Conservation (phyloP, 176 grass and related monocot genomes). For the Triticum timopheevii region DNA sequence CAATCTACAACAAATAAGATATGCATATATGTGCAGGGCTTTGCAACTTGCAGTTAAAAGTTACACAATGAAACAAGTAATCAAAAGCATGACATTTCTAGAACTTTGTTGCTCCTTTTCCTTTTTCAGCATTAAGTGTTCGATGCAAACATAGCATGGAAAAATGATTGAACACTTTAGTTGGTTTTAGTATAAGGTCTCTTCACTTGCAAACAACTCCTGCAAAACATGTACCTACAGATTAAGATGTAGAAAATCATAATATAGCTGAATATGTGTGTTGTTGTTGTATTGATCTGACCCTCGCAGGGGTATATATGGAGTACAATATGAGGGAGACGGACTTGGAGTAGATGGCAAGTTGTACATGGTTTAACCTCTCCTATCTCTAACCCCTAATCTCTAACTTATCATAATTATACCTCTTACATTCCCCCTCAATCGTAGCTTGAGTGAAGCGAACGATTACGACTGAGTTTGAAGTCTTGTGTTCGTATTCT, state of each 20-base stretch:
- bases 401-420: too few relatives aligned
- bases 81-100: not conserved
- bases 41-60: not conserved
- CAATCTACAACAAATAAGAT: slow-evolving; percentile 54
- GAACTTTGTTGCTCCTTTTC: not conserved
- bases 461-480: too few relatives aligned
- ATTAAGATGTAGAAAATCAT: slow-evolving; percentile 21
- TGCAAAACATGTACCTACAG: slow-evolving; percentile 50
- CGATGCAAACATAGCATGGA: not conserved
- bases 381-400: too few relatives aligned
- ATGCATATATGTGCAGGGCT: not conserved
- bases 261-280: too few relatives aligned
- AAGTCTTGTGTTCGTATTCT: too few relatives aligned
- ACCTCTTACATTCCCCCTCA: too few relatives aligned
- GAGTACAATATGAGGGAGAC: too few relatives aligned
- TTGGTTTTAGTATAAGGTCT: not conserved
- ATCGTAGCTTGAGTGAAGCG: too few relatives aligned
- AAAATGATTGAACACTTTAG: not conserved
- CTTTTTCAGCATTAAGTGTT: not conserved
- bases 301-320: too few relatives aligned
- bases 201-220: not conserved
- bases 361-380: too few relatives aligned
- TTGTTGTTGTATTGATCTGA: too few relatives aligned
- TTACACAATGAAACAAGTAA: not conserved
- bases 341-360: too few relatives aligned